These are phyloP conservation scores for Avicennia marina DNA, from an alignment of 257 asterid genomes.

Conservation along the genomic window DNA sequence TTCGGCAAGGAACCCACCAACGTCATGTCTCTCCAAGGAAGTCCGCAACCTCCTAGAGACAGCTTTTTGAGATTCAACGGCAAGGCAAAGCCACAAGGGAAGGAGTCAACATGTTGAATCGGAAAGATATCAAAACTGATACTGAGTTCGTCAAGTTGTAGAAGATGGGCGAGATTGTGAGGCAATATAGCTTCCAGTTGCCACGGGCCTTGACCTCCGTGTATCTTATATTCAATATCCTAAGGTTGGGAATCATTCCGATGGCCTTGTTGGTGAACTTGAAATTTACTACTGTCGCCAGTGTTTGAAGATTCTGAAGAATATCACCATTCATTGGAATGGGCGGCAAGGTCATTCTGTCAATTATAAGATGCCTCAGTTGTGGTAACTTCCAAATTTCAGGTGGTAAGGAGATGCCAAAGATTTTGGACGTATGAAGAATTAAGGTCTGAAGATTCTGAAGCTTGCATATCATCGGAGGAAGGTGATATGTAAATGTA, in stretches of 20 bases:
- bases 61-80: neutral
- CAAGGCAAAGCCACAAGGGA: neutral
- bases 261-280: neutral
- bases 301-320: neutral
- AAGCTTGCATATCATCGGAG: neutral
- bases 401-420: neutral
- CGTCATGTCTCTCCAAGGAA: neutral
- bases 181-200: neutral
- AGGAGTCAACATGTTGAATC: neutral
- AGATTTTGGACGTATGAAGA: too few relatives aligned
- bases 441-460: neutral
- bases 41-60: neutral
- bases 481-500: too few relatives aligned
- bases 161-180: neutral
- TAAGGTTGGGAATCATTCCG: neutral
- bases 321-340: neutral
- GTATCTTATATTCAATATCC: neutral
- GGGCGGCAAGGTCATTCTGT: neutral
- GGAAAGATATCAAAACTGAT: neutral
- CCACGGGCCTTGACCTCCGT: too few relatives aligned
- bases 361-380: neutral
- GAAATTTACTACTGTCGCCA: neutral
- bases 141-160: neutral
- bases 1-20: neutral
- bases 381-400: neutral